Evolutionary conservation across 108 stramenopile species (phyloP).

Genomic region (Skeletonema grethae): DNA sequence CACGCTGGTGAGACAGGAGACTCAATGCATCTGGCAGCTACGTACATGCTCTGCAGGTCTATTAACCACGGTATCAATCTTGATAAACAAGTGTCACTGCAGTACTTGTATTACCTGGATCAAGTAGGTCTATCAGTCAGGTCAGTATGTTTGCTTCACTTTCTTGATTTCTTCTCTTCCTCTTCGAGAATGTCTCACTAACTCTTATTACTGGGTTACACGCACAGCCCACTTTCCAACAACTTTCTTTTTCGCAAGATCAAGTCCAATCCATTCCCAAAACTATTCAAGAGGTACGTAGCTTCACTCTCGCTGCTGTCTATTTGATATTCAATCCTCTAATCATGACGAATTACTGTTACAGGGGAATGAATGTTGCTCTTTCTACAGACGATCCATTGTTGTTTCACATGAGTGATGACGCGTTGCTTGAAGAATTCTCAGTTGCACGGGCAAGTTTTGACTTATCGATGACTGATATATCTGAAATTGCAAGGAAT

Average conservation of each 20-base stretch:
- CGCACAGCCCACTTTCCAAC: constrained; percentile 95
- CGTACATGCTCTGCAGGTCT: constrained; percentile 92
- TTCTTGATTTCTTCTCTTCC: not conserved
- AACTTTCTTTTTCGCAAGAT: constrained; percentile 99
- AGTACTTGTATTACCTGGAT: constrained; percentile 97
- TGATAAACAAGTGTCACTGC: constrained; percentile 91
- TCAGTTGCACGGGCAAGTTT: constrained; percentile 96
- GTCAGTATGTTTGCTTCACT: not conserved
- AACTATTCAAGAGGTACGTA: constrained; percentile 60
- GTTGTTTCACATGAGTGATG: constrained; percentile 97
- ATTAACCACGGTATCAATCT: constrained; percentile 99
- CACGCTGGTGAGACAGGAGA: constrained; percentile 98
- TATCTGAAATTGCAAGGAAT: constrained; percentile 97
- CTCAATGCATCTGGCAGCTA: constrained; percentile 94
- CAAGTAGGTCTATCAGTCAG: constrained; percentile 55
- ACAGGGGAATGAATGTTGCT: constrained; percentile 93
- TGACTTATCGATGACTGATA: constrained; percentile 96
- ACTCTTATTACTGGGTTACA: constrained; percentile 76
- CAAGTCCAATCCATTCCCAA: constrained; percentile 90
- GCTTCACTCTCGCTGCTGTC: not conserved
- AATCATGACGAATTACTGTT: constrained; percentile 31
- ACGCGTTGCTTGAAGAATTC: constrained; percentile 98
- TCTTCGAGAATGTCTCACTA: constrained; percentile 4
- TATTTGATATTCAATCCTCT: not conserved
- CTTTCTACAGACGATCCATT: constrained; percentile 99